Conservation (phyloP, 2,329 filamentous ascomycete genomes). For the Rhynchosporium secalis region DNA sequence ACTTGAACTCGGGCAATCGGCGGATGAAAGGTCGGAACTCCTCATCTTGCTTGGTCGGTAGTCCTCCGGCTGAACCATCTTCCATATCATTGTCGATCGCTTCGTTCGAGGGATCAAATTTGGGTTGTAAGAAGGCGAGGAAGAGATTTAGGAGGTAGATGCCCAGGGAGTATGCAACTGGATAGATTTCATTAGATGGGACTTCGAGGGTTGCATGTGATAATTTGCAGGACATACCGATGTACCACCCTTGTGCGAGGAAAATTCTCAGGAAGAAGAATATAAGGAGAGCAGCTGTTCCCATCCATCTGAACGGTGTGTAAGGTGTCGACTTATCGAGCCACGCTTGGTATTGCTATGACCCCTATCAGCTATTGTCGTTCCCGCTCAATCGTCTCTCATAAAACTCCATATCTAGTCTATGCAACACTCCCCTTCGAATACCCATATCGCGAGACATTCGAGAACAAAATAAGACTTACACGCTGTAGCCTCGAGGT, state of each 20-base stretch:
- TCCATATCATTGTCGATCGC: conserved; percentile 92
- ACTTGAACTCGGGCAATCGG: conserved; percentile 97
- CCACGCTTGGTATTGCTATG: conserved; percentile 87
- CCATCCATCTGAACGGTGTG: conserved; percentile 85
- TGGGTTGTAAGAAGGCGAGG: conserved; percentile 95
- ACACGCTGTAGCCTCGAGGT: conserved; percentile 75
- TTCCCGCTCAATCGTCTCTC: background rate
- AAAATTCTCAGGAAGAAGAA: conserved; percentile 89
- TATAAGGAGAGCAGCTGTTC: conserved; percentile 72
- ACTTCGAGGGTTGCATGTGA: background rate
- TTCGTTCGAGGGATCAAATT: conserved; percentile 97
- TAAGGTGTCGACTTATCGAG: conserved; percentile 92
- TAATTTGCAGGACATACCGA: conserved; percentile 60
- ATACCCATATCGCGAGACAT: background rate
- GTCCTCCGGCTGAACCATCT: conserved; percentile 76
- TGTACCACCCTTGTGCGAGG: conserved; percentile 96
- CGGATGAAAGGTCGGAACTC: conserved; percentile 98
- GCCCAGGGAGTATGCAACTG: conserved; percentile 94
- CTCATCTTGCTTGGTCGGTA: conserved; percentile 94
- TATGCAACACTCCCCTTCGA: background rate
- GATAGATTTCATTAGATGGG: background rate
- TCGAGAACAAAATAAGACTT: conserved; percentile 41
- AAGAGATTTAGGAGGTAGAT: conserved; percentile 99
- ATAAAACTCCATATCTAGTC: background rate
- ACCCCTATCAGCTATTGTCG: conserved; percentile 25